These are phyloP conservation scores for Boletus pseudo-olivaceus DNA, from an alignment of 768 basidiomycete genomes.

Conservation along the genomic window DNA sequence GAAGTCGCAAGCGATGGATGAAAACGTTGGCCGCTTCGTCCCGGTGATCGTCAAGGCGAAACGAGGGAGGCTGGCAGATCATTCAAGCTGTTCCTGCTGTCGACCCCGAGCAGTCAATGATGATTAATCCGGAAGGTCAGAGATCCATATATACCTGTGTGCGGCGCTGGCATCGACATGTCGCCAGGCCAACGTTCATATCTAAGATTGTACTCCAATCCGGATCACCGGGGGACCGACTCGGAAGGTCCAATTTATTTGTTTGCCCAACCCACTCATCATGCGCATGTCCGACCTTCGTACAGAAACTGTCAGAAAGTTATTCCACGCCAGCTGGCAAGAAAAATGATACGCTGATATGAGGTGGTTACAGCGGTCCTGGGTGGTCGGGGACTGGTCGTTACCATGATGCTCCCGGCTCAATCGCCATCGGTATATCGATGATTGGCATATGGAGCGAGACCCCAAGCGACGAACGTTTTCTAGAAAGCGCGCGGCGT, in stretches of 20 bases:
- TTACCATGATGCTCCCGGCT: too few relatives aligned
- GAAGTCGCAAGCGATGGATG: not conserved
- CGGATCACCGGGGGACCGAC: not conserved
- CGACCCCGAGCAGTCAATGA: not conserved
- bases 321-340: not conserved
- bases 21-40: not conserved
- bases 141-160: not conserved
- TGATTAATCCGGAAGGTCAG: too few relatives aligned
- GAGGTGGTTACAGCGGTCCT: not conserved
- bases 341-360: not conserved
- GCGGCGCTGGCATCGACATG: not conserved
- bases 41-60: slow-evolving; percentile 10
- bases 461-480: not conserved
- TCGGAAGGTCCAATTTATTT: too few relatives aligned
- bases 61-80: not conserved
- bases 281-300: not conserved
- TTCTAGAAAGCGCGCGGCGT: too few relatives aligned
- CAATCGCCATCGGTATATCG: too few relatives aligned
- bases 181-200: not conserved
- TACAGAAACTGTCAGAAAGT: too few relatives aligned
- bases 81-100: not conserved
- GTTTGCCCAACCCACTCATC: too few relatives aligned
- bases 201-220: not conserved
- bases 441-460: too few relatives aligned
- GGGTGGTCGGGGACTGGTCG: not conserved